Base-by-base conservation (phyloP, 2,329 filamentous ascomycete genomes). In the Fusarium graminum region DNA sequence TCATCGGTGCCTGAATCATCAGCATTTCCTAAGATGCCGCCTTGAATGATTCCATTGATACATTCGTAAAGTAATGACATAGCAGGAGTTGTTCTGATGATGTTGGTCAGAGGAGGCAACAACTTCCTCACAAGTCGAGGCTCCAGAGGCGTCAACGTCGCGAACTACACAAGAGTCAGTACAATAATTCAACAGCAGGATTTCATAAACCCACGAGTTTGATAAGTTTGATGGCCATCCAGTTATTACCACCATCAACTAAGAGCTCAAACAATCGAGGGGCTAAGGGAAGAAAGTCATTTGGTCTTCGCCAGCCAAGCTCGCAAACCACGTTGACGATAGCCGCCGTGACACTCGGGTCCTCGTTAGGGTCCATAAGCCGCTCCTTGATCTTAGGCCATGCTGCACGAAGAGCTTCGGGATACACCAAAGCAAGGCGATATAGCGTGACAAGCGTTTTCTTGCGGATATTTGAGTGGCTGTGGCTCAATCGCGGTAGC, bases 161-260 rank as follows among this genome's bases (percentile, higher is more conserved):
- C 94, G 84, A 99, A 99, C 91, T 96, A 73, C 2, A 17, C 4
- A 10, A 29, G 30, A n/a, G 32, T 69, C n/a, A 59, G 52, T 43
- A 19, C 36, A 17, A 13, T 22, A 36, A 17, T 1, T 26, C 3
- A 16, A 10, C 13, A 22, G 6, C 3, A 25, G 8, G 4, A 8
- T 10, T 11, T 9, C 12, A 14, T 25, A 32, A n/a, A 52, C 74
- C n/a, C 41, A 94, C 92, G 65, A 99, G 85, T 80, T 99, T 99
- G 77, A 99, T 98, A 65, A 99, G 88, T 77, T 99, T 99, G 76
- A 99, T 99, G 59, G 94, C 94, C 94, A 99, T 98, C 95, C 95
- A 99, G 78, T 99, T 99, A 79, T 99, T 98, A 36, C 91, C 91
- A 55, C 93, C 90, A 62, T 96, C 91, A 13, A 97, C 94, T 26